Evolutionary conservation across 192 early-diverging fungal species (phyloP).

Genomic region (Linnemannia elongata): DNA sequence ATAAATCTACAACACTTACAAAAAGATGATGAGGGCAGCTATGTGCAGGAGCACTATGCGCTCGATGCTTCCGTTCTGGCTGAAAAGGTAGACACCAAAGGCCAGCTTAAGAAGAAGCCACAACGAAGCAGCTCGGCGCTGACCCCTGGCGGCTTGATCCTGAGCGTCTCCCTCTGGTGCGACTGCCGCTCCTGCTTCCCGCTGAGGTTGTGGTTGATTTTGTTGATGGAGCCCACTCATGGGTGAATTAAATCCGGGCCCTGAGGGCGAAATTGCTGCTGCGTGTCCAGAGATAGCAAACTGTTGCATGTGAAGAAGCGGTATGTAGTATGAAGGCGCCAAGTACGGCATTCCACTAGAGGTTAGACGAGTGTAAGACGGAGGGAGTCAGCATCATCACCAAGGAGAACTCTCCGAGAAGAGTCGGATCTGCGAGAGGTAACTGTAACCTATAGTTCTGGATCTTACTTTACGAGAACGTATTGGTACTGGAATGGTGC

Average conservation of each 20-base stretch:
- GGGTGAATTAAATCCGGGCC: not conserved
- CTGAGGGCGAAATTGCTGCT: not conserved
- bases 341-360: constrained; percentile 23
- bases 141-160: not conserved
- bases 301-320: not conserved
- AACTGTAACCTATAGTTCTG: not conserved
- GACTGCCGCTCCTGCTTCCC: constrained; percentile 8
- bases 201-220: constrained; percentile 1
- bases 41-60: constrained; percentile 6
- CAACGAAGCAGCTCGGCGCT: constrained; percentile 8
- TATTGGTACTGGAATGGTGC: not conserved
- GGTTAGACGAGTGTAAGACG: not conserved
- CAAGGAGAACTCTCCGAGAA: not conserved
- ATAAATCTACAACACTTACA: constrained; percentile 5
- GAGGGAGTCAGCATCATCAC: not conserved
- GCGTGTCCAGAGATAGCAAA: not conserved
- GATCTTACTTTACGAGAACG: constrained; percentile 15
- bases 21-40: constrained; percentile 13
- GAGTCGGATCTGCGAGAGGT: not conserved
- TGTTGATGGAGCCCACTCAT: not conserved
- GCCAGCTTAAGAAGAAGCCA: constrained; percentile 17
- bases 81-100: constrained; percentile 15
- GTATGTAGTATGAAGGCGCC: constrained; percentile 8
- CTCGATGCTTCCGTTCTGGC: constrained; percentile 21
- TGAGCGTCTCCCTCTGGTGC: not conserved